A percentile compares a stretch with the other conserved stretches of the same genome.
Evolutionary conservation across 371 early-diverging fungal genomes (phyloP).

Genomic region (Mortierella sp.): DNA sequence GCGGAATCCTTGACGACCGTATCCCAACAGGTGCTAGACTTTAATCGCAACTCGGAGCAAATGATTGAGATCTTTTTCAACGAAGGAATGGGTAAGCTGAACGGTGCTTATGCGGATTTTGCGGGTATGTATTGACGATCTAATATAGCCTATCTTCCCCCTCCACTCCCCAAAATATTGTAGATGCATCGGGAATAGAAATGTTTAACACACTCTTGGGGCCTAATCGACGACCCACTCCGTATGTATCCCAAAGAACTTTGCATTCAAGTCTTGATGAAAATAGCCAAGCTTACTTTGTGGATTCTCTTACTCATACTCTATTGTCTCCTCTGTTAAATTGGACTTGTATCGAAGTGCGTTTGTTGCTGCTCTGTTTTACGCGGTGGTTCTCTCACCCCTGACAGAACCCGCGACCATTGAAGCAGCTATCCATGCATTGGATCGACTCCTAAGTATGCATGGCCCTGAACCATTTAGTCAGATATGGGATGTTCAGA

Average conservation of each 20-base stretch:
- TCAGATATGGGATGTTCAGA: conserved; percentile 40
- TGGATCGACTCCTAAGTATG: conserved; percentile 35
- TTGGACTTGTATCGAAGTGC: conserved; percentile 23
- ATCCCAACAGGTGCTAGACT: conserved; percentile 17
- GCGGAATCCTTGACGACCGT: too few relatives aligned
- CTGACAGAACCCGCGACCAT: conserved; percentile 34
- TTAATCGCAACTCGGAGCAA: conserved; percentile 41
- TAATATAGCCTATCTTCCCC: background rate
- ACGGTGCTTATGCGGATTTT: background rate
- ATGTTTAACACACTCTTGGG: conserved; percentile 38
- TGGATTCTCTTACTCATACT: background rate
- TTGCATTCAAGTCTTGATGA: background rate
- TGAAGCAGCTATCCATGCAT: conserved; percentile 42
- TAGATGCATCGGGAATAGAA: conserved; percentile 43
- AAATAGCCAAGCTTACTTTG: background rate
- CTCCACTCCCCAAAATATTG: too few relatives aligned
- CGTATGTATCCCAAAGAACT: conserved; percentile 13
- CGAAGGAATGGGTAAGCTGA: conserved; percentile 37
- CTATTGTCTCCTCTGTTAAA: background rate
- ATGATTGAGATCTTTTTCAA: conserved; percentile 40
- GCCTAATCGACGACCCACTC: conserved; percentile 38
- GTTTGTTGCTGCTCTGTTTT: conserved; percentile 39
- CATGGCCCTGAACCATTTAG: conserved; percentile 43
- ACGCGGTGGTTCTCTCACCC: conserved; percentile 40
- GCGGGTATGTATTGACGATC: background rate